Evolutionary conservation across 306 rosid genomes (phyloP).

Genomic region (Rubus parviflorus): DNA sequence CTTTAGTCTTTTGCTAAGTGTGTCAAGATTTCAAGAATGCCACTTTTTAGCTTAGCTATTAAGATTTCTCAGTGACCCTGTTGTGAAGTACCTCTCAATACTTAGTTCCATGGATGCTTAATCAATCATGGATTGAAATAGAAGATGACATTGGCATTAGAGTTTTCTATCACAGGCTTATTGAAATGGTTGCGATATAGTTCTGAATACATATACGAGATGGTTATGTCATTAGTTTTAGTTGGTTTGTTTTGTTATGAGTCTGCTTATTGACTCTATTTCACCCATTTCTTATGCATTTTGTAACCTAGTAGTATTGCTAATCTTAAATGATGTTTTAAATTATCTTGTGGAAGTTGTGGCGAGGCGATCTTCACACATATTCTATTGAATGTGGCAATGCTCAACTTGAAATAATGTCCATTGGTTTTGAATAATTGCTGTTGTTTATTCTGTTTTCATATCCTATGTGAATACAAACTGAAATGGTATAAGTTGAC

Average conservation of each 20-base stretch:
- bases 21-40: background rate
- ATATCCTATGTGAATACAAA: background rate
- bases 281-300: background rate
- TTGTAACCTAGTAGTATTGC: background rate
- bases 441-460: background rate
- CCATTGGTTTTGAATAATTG: background rate
- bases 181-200: background rate
- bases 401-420: background rate
- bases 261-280: background rate
- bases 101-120: background rate
- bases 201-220: background rate
- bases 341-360: background rate
- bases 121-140: background rate
- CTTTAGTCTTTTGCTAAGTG: background rate
- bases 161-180: background rate
- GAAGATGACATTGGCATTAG: background rate
- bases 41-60: background rate
- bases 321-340: background rate
- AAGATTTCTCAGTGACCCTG: background rate
- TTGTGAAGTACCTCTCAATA: slow-evolving; percentile 10
- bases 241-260: background rate
- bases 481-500: background rate
- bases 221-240: background rate
- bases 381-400: slow-evolving; percentile 5
- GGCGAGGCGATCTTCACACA: background rate